Evolutionary conservation across 305 asterid species (phyloP).

Genomic region (Fraxinus paxiana): DNA sequence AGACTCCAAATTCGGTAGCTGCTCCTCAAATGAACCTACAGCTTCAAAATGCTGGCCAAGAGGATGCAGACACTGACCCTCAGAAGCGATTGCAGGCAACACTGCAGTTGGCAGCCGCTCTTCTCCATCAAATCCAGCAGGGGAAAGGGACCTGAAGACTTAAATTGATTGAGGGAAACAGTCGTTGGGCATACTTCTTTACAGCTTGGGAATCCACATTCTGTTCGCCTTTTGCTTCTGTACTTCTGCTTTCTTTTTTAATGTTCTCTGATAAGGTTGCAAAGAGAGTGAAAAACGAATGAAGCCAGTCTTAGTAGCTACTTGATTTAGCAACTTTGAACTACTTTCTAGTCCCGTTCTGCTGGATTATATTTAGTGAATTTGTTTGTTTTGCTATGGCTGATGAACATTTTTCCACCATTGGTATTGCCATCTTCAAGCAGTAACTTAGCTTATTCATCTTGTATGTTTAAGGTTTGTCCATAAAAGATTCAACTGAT

Average conservation of each 20-base stretch:
- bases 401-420: background rate
- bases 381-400: background rate
- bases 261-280: background rate
- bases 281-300: background rate
- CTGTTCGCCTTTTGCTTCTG: background rate
- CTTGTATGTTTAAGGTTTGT: background rate
- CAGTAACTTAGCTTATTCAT: background rate
- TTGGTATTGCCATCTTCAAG: background rate
- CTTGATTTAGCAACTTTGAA: background rate
- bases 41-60: constrained; percentile 44
- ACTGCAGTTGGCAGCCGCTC: constrained; percentile 82
- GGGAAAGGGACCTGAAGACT: constrained; percentile 56
- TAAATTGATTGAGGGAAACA: background rate
- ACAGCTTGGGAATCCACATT: constrained; percentile 9
- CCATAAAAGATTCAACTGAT: background rate
- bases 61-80: constrained; percentile 58
- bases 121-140: constrained; percentile 90
- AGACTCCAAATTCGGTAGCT: constrained; percentile 27
- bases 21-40: constrained; percentile 45
- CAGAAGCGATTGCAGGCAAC: constrained; percentile 88
- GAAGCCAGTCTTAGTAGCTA: background rate
- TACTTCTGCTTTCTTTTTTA: background rate
- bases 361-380: background rate
- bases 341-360: background rate
- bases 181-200: background rate